Base-by-base conservation (phyloP, 345 rosid species). In the Hirschfeldia incana region DNA sequence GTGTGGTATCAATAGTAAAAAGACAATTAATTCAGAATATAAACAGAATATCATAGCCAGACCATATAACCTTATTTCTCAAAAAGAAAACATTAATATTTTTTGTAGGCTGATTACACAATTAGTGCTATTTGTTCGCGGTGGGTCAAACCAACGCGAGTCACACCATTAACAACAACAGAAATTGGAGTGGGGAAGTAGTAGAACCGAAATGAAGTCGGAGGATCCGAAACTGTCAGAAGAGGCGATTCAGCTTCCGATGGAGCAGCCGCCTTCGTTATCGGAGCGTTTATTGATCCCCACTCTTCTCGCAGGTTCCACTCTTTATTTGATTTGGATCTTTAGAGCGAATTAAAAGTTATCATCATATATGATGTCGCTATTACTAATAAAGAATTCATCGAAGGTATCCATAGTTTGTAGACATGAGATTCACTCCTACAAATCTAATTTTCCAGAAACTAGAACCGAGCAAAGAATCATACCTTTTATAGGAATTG, bases 221-320 rank as follows among this genome's bases (percentile, higher is more conserved):
- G 53, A 67, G 55, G 72, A 80, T 78, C 64, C 79, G 1, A 77
- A 66, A 39, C 9, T 78, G 53, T 9, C 29, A 39, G 77, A 53
- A 26, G 62, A 64, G 59, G 13, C 67, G 67, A 63, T 46, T 51
- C 64, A 64, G n/a, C 69, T 12, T 65, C 71, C 83, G 12, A 36
- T 81, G 0, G 51, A 83, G 27, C 32, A 84, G 10, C 39, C 85
- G 4, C 59, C 84, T 3, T 77, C 88, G 4, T 81, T 77, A 74
- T 76, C 74, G 82, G 87, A 84, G 65, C 86, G 89, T 4, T 76
- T 90, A 27, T 62, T 92, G 42, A 72, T 86, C 81, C 92, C 97
- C 3, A 85, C 94, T 4, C 16, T 90, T 59, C 76, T 90, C 37
- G 94, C 89, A 86, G 97, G 94, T 92, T 75, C 37, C 39, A 8